Evolutionary conservation across 2,329 filamentous ascomycete genomes (phyloP).

Genomic region (Trichoderma sp.): DNA sequence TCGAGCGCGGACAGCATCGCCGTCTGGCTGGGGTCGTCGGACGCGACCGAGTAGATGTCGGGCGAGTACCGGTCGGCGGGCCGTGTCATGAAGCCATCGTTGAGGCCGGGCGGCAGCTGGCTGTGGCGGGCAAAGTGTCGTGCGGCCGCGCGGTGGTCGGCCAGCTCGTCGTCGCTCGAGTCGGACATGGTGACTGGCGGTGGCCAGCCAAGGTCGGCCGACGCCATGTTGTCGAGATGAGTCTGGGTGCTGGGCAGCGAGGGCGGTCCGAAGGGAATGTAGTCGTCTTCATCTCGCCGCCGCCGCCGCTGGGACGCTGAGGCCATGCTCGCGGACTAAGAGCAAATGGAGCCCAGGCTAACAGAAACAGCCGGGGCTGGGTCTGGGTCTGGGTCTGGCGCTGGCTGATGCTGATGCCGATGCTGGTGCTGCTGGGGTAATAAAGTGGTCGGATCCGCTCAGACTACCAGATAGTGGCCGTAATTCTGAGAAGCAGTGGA

Average conservation of each 20-base stretch:
- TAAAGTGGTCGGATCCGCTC: constrained; percentile 1
- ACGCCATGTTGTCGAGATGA: constrained; percentile 21
- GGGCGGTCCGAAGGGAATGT: constrained; percentile 24
- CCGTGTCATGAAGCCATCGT: neutral
- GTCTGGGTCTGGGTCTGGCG: neutral
- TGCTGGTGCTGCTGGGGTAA: neutral
- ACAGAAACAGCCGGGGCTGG: neutral
- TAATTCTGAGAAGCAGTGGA: neutral
- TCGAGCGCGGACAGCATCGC: constrained; percentile 10
- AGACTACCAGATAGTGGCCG: neutral
- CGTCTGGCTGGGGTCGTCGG: constrained; percentile 17
- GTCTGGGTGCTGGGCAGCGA: constrained; percentile 21
- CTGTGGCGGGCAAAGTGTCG: constrained; percentile 7
- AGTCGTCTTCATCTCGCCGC: constrained; percentile 25
- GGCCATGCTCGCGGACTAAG: constrained; percentile 19
- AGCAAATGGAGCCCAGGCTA: neutral
- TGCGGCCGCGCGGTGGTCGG: neutral
- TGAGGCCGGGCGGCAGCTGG: neutral
- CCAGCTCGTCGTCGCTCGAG: constrained; percentile 21
- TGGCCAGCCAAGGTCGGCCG: constrained; percentile 17
- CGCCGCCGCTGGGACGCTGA: constrained; percentile 20
- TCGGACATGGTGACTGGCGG: constrained; percentile 17
- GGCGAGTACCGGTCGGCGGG: constrained; percentile 15
- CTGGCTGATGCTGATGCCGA: neutral
- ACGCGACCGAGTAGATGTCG: constrained; percentile 18